Base-by-base conservation (phyloP, 306 rosid genomes). In the Rosa multiflora region DNA sequence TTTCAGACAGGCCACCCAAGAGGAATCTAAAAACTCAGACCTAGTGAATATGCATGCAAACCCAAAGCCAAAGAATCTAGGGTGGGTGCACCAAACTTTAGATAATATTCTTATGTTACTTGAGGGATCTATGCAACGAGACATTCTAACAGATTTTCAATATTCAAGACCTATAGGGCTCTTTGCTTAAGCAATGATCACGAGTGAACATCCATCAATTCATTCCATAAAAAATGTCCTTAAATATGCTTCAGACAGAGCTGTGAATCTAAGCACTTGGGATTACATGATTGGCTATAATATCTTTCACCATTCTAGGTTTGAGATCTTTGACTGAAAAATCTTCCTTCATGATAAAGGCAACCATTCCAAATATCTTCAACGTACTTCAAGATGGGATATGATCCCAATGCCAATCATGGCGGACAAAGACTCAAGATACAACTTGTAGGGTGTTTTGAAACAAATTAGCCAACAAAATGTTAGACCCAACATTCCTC, bases 1-100 rank as follows among this genome's bases (percentile, higher is more conserved):
- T 14, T 64, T 15, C 44, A 15, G n/a, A 63, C 9, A 47, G 11
- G 2, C 76, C 21, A 37, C 63, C 68, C 53, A 74, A 40, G 32
- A 74, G 52, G 77, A 74, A 39, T 56, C 67, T 39, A 40, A 8
- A 26, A 70, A 70, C 42, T 47, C 77, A 73, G 76, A 35, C 29
- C 47, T 46, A 11, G 29, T 55, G 37, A 74, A 12, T 40, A 39
- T 56, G 52, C 49, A 74, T 18, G 47, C 23, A 55, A 37, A 17
- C 67, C 70, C 47, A 66, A 37, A 37, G 47, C 47, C 10, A 66
- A 37, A 15, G 44, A 52, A 5, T 17, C 21, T 52, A 52, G 20
- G 18, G 6, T 62, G 62, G 68, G 42, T 29, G 42, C 42, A 29
- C 23, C 68, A 62, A 62, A 10, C 3, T 29, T 56, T 20, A 55